Percentiles rank a stretch among this genome's conserved stretches.
Evolutionary conservation across 768 basidiomycete genomes (phyloP).

Genomic region (Mycena venus): DNA sequence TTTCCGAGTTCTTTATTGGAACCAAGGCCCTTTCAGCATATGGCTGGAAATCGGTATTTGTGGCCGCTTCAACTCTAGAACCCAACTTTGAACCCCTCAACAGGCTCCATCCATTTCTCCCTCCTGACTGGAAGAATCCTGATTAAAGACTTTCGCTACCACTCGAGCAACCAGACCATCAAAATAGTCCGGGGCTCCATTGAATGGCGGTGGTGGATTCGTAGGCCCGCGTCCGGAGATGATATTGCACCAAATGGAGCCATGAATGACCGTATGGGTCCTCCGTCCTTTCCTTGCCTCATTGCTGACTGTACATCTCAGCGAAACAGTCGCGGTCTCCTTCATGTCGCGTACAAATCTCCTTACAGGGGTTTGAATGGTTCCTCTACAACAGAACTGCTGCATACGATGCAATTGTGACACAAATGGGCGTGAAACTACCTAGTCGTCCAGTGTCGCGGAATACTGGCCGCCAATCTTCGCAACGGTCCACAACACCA

Average conservation of each 20-base stretch:
- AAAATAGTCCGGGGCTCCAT: slow-evolving; percentile 87
- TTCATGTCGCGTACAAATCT: slow-evolving; percentile 86
- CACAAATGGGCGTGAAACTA: slow-evolving; percentile 71
- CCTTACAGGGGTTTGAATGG: slow-evolving; percentile 91
- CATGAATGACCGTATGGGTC: slow-evolving; percentile 69
- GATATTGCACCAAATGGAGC: slow-evolving; percentile 67
- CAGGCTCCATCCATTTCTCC: slow-evolving; percentile 94
- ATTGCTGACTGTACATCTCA: slow-evolving; percentile 32
- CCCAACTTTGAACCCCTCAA: slow-evolving; percentile 1
- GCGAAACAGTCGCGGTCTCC: slow-evolving; percentile 55
- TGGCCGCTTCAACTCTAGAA: not conserved
- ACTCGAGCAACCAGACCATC: slow-evolving; percentile 93
- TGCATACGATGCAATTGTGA: slow-evolving; percentile 88
- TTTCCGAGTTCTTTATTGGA: slow-evolving; percentile 85
- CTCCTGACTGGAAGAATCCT: slow-evolving; percentile 89
- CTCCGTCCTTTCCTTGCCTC: not conserved
- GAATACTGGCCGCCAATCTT: slow-evolving; percentile 53
- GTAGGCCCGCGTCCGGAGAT: slow-evolving; percentile 81
- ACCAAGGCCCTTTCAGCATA: slow-evolving; percentile 77
- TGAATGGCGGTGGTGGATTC: slow-evolving; percentile 96
- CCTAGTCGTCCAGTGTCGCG: slow-evolving; percentile 50
- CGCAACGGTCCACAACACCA: slow-evolving; percentile 55
- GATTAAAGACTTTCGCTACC: slow-evolving; percentile 89
- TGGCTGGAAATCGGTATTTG: slow-evolving; percentile 85
- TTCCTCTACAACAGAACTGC: slow-evolving; percentile 92